Percentiles rank a stretch among this genome's conserved stretches.
phyloP scores from a whole-genome alignment of 495 filamentous ascomycete species.

The Aspergillus asperescens region DNA sequence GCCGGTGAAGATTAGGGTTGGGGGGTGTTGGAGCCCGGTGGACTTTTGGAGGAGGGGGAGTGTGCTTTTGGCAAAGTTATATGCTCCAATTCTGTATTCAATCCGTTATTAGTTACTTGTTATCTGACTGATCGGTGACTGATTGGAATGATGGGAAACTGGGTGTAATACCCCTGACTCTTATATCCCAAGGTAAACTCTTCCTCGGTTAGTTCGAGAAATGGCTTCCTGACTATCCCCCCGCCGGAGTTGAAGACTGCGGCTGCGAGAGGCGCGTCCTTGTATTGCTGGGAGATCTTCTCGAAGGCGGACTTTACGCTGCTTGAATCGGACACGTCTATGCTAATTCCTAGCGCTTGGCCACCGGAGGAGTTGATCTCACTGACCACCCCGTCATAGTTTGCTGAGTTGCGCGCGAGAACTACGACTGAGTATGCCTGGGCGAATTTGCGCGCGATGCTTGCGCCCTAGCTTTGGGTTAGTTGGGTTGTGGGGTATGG shows the following conservation, averaged over 20 bases:
- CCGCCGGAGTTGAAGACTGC: constrained; percentile 80
- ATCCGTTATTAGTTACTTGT: not conserved
- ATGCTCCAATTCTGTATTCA: constrained; percentile 60
- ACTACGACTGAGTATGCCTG: constrained; percentile 70
- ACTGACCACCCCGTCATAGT: constrained; percentile 60
- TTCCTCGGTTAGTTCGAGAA: constrained; percentile 64
- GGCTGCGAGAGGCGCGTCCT: constrained; percentile 52
- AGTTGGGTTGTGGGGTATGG: not conserved
- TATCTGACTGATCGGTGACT: too few species aligned
- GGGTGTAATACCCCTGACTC: constrained; percentile 50
- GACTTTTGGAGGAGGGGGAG: constrained; percentile 66
- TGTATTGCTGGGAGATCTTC: constrained; percentile 54
- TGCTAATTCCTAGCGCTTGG: constrained; percentile 67
- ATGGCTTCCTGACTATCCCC: constrained; percentile 68
- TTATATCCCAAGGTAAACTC: constrained; percentile 56
- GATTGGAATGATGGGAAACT: not conserved
- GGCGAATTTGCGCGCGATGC: constrained; percentile 64
- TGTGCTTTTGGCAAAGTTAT: constrained; percentile 68
- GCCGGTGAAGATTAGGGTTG: constrained; percentile 79
- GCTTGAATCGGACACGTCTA: constrained; percentile 61
- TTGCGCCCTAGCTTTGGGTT: constrained; percentile 36
- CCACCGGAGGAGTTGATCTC: constrained; percentile 69
- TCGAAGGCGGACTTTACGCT: constrained; percentile 64
- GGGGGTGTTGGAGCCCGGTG: constrained; percentile 54
- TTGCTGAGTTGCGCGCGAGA: constrained; percentile 63